Evolutionary conservation across 768 basidiomycete genomes (phyloP).

Genomic region (Tephrocybe rancida): DNA sequence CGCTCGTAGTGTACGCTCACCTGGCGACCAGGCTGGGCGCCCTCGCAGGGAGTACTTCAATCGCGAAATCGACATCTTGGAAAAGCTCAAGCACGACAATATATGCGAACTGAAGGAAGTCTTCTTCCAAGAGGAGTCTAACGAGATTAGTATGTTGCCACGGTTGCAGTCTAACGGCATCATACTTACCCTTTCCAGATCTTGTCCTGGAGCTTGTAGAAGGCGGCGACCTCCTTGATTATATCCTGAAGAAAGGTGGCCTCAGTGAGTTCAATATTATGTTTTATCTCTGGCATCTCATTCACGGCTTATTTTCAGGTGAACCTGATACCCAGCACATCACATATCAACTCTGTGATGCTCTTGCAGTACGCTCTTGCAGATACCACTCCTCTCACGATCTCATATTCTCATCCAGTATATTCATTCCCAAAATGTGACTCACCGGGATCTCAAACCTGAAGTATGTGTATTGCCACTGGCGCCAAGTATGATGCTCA

Average conservation of each 20-base stretch:
- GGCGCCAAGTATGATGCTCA: neutral
- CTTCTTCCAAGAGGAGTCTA: constrained; percentile 61
- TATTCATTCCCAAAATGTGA: constrained; percentile 73
- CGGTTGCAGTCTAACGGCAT: neutral
- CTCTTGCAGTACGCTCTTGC: constrained; percentile 56
- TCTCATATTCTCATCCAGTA: constrained; percentile 38
- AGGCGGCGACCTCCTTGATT: constrained; percentile 88
- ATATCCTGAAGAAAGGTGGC: constrained; percentile 63
- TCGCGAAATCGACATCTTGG: constrained; percentile 80
- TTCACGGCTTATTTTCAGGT: constrained; percentile 26
- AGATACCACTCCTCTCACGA: neutral
- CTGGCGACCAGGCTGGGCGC: constrained; percentile 24
- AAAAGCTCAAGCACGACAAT: constrained; percentile 75
- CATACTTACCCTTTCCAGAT: constrained; percentile 43
- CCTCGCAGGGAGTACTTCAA: constrained; percentile 43
- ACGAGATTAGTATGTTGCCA: constrained; percentile 54
- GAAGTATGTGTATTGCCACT: constrained; percentile 46
- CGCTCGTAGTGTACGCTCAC: constrained; percentile 38
- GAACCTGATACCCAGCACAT: constrained; percentile 67
- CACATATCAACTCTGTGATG: constrained; percentile 83
- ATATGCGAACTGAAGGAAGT: constrained; percentile 81
- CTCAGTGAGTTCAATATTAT: constrained; percentile 47
- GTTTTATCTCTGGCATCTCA: neutral
- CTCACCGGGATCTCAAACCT: constrained; percentile 95
- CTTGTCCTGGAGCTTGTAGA: constrained; percentile 84